Evolutionary conservation across 1,284 basidiomycete genomes (phyloP).

Genomic region (Cutaneotrichosporon sp.): DNA sequence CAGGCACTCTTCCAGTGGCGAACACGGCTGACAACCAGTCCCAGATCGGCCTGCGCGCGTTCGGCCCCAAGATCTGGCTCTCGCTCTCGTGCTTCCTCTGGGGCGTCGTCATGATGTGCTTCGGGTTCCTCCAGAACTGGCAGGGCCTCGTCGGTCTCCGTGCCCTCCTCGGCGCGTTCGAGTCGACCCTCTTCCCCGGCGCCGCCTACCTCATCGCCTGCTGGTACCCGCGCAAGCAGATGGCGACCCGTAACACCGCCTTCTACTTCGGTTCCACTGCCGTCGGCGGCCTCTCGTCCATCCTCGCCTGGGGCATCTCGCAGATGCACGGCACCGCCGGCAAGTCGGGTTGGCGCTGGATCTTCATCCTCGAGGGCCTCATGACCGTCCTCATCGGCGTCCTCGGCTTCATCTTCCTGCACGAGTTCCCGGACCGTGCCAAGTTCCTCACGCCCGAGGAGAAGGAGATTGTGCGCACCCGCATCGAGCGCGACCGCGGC

Average conservation of each 20-base stretch:
- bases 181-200: conserved; percentile 32
- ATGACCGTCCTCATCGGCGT: conserved; percentile 19
- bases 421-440: conserved; percentile 25
- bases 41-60: conserved; percentile 32
- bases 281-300: conserved; percentile 18
- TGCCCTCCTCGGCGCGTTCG: conserved; percentile 31
- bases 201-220: conserved; percentile 27
- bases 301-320: conserved; percentile 17
- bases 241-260: conserved; percentile 22
- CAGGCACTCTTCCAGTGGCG: background rate
- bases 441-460: conserved; percentile 18
- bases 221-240: conserved; percentile 26
- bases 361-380: conserved; percentile 22
- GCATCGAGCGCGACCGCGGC: conserved; percentile 27
- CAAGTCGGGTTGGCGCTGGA: conserved; percentile 23
- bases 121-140: conserved; percentile 42
- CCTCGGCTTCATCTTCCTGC: conserved; percentile 10
- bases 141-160: conserved; percentile 26
- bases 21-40: conserved; percentile 23
- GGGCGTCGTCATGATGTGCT: conserved; percentile 42
- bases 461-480: conserved; percentile 13
- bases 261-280: conserved; percentile 24
- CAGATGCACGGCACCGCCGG: conserved; percentile 15
- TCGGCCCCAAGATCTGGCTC: conserved; percentile 24
- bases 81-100: conserved; percentile 34